Conservation (phyloP, 805 yeast genomes). For the Naumovozyma baii region DNA sequence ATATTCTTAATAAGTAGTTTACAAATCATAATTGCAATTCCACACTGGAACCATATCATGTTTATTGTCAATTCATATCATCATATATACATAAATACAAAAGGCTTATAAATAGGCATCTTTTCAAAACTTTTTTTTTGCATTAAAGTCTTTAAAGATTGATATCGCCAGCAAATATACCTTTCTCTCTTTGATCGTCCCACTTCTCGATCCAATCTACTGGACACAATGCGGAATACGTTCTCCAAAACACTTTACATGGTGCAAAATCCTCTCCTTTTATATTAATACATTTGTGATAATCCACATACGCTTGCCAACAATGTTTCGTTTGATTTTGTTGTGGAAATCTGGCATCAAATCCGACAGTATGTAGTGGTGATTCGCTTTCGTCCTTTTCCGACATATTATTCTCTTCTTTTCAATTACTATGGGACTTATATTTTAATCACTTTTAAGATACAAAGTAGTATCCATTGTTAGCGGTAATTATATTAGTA, state of each 20-base stretch:
- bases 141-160: constrained; percentile 18
- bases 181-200: constrained; percentile 74
- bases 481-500: no score
- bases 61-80: neutral
- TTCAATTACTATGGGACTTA: constrained; percentile 5
- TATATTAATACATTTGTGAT: constrained; percentile 91
- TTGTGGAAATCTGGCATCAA: constrained; percentile 93
- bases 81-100: constrained; percentile 2
- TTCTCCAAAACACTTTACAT: constrained; percentile 87
- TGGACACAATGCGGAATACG: constrained; percentile 81
- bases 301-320: constrained; percentile 96
- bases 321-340: constrained; percentile 97
- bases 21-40: no score
- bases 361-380: constrained; percentile 56
- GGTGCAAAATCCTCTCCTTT: constrained; percentile 99
- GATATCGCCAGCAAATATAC: constrained; percentile 45
- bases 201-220: constrained; percentile 76
- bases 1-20: no score
- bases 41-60: no score
- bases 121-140: neutral
- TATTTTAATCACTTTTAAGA: neutral
- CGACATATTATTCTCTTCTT: no score
- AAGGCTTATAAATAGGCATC: no score
- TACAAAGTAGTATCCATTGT: no score
- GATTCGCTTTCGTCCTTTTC: constrained; percentile 31